A percentile compares a stretch with the other conserved stretches of the same genome.
Evolutionary conservation across 208 protist species (phyloP).

Genomic region (Trichomonas vaginalis): DNA sequence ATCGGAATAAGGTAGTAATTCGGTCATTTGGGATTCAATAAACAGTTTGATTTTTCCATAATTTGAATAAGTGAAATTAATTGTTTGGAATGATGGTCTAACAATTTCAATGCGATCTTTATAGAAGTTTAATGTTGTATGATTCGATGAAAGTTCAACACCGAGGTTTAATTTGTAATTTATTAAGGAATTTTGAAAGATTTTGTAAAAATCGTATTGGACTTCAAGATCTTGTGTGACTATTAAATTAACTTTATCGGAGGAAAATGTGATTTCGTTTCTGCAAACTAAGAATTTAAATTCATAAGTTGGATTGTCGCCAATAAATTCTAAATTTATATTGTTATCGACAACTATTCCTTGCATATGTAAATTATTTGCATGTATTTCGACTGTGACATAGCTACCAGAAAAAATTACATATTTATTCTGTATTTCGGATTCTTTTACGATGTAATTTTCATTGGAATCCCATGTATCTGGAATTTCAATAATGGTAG

Average conservation of each 20-base stretch:
- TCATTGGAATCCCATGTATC: background rate
- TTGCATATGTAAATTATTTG: background rate
- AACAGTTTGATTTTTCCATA: background rate
- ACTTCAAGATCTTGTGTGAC: background rate
- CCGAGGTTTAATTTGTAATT: background rate
- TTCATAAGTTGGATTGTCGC: background rate
- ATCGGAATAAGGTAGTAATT: background rate
- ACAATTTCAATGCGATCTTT: background rate
- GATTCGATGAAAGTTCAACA: background rate
- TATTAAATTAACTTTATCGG: background rate
- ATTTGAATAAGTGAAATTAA: background rate
- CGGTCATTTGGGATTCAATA: background rate
- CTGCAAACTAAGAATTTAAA: background rate
- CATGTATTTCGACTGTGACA: background rate
- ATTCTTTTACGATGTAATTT: background rate
- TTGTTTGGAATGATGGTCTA: background rate
- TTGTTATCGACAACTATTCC: background rate
- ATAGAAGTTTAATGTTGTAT: background rate
- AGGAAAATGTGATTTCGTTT: background rate
- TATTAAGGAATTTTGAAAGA: background rate
- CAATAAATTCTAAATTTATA: background rate
- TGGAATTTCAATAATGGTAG: background rate
- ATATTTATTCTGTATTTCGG: background rate
- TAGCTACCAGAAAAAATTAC: background rate
- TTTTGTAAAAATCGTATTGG: background rate